These are phyloP conservation scores for Ophiostoma pallidulum DNA, from an alignment of 2,329 filamentous ascomycete species.

Conservation along the genomic window DNA sequence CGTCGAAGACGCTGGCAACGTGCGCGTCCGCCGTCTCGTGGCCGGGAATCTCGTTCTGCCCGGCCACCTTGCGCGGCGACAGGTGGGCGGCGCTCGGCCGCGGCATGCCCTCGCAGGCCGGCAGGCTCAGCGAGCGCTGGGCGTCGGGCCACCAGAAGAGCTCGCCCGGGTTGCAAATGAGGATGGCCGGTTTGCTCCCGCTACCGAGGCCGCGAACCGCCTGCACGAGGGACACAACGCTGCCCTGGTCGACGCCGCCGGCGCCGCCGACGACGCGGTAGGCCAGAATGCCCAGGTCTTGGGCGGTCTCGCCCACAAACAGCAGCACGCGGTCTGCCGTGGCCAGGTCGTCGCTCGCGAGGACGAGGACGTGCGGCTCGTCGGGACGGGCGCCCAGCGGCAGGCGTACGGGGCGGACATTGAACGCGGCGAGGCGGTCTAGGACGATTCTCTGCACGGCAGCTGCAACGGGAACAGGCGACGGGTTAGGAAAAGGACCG, in stretches of 20 bases:
- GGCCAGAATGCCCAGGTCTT: slow-evolving; percentile 68
- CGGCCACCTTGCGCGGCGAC: slow-evolving; percentile 37
- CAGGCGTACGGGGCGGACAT: slow-evolving; percentile 51
- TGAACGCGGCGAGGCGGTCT: slow-evolving; percentile 50
- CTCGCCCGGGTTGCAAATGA: slow-evolving; percentile 73
- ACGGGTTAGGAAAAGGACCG: background rate
- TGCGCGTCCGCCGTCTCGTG: slow-evolving; percentile 53
- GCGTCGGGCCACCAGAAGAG: slow-evolving; percentile 64
- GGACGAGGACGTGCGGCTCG: slow-evolving; percentile 59
- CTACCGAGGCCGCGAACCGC: background rate
- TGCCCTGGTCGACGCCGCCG: slow-evolving; percentile 62
- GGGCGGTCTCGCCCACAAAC: slow-evolving; percentile 60
- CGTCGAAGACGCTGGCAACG: slow-evolving; percentile 55
- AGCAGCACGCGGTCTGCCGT: slow-evolving; percentile 56
- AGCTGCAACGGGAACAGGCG: slow-evolving; percentile 34
- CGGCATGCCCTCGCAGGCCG: slow-evolving; percentile 48
- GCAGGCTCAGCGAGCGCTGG: slow-evolving; percentile 48
- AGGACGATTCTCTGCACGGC: slow-evolving; percentile 53
- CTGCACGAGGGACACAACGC: slow-evolving; percentile 52
- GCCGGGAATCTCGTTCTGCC: slow-evolving; percentile 51
- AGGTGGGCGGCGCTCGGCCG: slow-evolving; percentile 53
- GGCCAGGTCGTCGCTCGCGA: slow-evolving; percentile 45
- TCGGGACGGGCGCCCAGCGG: slow-evolving; percentile 40
- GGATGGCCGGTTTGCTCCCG: slow-evolving; percentile 36
- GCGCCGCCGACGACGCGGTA: slow-evolving; percentile 55